These are phyloP conservation scores for Epichloe brachyelytri DNA, from an alignment of 2,329 filamentous ascomycete species.

Conservation along the genomic window DNA sequence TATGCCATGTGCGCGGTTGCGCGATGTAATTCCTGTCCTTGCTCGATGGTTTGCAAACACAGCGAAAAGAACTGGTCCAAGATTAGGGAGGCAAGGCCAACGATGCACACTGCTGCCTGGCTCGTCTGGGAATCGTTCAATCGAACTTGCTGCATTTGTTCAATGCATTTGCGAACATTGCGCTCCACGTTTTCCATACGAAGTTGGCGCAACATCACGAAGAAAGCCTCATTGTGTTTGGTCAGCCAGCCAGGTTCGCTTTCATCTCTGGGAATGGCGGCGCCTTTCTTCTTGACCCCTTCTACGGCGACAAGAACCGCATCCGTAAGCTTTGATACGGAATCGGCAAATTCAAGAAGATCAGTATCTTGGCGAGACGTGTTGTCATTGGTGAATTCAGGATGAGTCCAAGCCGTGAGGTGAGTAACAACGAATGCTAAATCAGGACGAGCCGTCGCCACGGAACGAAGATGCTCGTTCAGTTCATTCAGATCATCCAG, in stretches of 20 bases:
- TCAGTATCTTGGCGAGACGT: slow-evolving; percentile 7
- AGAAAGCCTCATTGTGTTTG: slow-evolving; percentile 36
- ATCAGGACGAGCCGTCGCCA: slow-evolving; percentile 33
- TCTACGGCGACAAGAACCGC: slow-evolving; percentile 70
- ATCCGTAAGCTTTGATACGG: slow-evolving; percentile 55
- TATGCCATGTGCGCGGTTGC: slow-evolving; percentile 63
- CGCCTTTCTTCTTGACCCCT: slow-evolving; percentile 45
- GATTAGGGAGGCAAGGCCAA: slow-evolving; percentile 44
- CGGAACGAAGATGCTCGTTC: slow-evolving; percentile 26
- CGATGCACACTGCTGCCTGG: slow-evolving; percentile 18
- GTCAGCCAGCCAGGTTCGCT: slow-evolving; percentile 24
- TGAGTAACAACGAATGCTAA: slow-evolving; percentile 54
- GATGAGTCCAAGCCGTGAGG: slow-evolving; percentile 49
- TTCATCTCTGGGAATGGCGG: slow-evolving; percentile 23
- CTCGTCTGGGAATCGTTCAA: slow-evolving; percentile 15
- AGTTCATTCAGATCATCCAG: slow-evolving; percentile 25
- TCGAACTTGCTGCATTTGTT: slow-evolving; percentile 20
- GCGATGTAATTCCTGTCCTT: slow-evolving; percentile 52
- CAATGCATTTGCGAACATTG: slow-evolving; percentile 26
- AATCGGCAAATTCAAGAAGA: slow-evolving; percentile 37
- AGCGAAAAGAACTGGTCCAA: slow-evolving; percentile 58
- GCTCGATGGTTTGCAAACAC: slow-evolving; percentile 42
- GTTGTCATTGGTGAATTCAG: slow-evolving; percentile 12
- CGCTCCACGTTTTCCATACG: slow-evolving; percentile 42
- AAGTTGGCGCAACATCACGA: slow-evolving; percentile 43